Conservation (phyloP, 23 red algal species). For the Porphyridium purpureum region DNA sequence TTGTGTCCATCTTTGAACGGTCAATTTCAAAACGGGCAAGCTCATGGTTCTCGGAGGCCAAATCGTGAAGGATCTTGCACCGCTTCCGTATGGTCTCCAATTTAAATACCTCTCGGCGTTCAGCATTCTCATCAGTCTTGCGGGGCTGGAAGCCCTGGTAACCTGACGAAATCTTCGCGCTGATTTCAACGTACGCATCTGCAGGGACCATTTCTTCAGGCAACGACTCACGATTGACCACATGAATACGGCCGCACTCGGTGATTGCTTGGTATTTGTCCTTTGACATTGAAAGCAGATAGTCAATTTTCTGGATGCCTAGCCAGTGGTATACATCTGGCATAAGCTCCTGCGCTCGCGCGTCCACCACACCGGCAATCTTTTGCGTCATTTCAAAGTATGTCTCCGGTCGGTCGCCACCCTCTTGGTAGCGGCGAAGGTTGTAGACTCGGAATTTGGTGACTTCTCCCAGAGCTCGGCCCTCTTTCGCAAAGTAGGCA, state of each 20-base stretch:
- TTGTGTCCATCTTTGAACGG: background rate
- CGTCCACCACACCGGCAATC: conserved; percentile 1
- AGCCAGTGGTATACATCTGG: conserved; percentile 1
- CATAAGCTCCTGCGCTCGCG: background rate
- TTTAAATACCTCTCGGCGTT: background rate
- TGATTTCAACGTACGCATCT: background rate
- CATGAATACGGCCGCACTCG: background rate
- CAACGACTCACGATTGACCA: background rate
- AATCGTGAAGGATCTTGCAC: background rate
- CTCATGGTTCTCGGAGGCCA: background rate
- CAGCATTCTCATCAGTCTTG: background rate
- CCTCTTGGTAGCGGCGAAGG: conserved; percentile 1
- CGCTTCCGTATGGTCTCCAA: background rate
- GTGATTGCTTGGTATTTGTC: background rate
- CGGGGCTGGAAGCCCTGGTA: background rate
- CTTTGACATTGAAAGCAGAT: background rate
- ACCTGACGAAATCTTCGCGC: background rate
- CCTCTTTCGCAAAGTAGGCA: background rate
- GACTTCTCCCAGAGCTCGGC: background rate
- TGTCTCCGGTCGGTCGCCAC: background rate
- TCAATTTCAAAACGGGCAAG: background rate
- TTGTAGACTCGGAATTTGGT: conserved; percentile 1
- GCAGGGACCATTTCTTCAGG: background rate
- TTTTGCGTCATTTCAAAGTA: conserved; percentile 1
- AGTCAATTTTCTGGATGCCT: background rate